Conservation (phyloP, 2,329 filamentous ascomycete species). For the Onygenales sp. region DNA sequence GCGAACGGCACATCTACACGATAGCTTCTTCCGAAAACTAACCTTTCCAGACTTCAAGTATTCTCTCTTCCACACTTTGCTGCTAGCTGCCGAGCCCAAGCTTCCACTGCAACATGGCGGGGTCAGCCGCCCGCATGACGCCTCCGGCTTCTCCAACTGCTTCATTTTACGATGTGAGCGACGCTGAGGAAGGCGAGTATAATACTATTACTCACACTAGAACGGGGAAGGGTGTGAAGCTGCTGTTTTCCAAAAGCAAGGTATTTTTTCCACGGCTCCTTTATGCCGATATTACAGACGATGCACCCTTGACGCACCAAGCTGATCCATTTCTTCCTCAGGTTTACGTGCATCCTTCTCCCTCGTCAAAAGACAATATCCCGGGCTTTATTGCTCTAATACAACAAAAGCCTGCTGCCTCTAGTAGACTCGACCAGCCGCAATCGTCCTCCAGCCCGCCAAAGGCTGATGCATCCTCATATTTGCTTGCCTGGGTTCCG, state of each 20-base stretch:
- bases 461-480: slow-evolving; percentile 52
- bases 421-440: slow-evolving; percentile 20
- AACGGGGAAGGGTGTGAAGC: slow-evolving; percentile 70
- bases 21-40: neutral
- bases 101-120: slow-evolving; percentile 19
- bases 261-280: slow-evolving; percentile 33
- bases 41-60: too few relatives aligned
- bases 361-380: slow-evolving; percentile 92
- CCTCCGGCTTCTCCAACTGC: slow-evolving; percentile 62
- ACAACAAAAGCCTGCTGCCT: slow-evolving; percentile 61
- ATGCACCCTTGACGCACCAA: neutral
- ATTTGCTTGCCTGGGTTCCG: slow-evolving; percentile 87
- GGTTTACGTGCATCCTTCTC: slow-evolving; percentile 94
- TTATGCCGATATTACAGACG: neutral
- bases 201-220: slow-evolving; percentile 79
- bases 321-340: slow-evolving; percentile 24
- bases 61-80: neutral
- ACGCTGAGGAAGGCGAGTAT: slow-evolving; percentile 92
- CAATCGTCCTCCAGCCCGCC: slow-evolving; percentile 36
- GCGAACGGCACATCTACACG: neutral
- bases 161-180: slow-evolving; percentile 91
- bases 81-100: neutral
- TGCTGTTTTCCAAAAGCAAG: slow-evolving; percentile 96
- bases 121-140: slow-evolving; percentile 23
- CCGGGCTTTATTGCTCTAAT: slow-evolving; percentile 85